These are phyloP conservation scores for Claviceps arundinis DNA, from an alignment of 2,329 filamentous ascomycete genomes.

Conservation along the genomic window DNA sequence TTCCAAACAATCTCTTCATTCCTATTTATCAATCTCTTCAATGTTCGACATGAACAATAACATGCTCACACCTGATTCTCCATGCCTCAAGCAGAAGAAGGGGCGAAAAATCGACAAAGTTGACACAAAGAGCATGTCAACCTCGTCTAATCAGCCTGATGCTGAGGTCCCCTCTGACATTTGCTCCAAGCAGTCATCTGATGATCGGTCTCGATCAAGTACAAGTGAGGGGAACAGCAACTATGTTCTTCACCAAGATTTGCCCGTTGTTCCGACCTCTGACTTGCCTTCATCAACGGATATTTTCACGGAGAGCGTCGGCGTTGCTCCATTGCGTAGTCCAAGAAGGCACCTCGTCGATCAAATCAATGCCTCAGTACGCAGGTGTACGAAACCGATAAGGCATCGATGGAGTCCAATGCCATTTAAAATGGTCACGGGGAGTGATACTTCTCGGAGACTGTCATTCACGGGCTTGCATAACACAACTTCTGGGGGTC, in stretches of 20 bases:
- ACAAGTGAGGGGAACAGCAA: slow-evolving; percentile 33
- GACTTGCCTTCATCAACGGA: slow-evolving; percentile 14
- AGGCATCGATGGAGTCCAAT: slow-evolving; percentile 51
- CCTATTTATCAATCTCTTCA: slow-evolving; percentile 27
- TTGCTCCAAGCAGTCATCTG: slow-evolving; percentile 26
- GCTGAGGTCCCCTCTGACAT: slow-evolving; percentile 39
- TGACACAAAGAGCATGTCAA: slow-evolving; percentile 27
- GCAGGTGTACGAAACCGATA: slow-evolving; percentile 21
- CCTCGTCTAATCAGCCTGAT: slow-evolving; percentile 34
- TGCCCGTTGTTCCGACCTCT: background rate
- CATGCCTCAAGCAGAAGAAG: background rate
- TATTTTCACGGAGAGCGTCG: slow-evolving; percentile 48
- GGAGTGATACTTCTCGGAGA: slow-evolving; percentile 41
- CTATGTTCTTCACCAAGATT: slow-evolving; percentile 38
- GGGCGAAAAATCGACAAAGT: background rate
- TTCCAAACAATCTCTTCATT: slow-evolving; percentile 15
- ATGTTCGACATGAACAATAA: slow-evolving; percentile 42
- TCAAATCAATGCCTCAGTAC: slow-evolving; percentile 33
- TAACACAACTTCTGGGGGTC: slow-evolving; percentile 27
- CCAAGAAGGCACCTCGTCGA: slow-evolving; percentile 34
- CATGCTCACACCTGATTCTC: slow-evolving; percentile 25
- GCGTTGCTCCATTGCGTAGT: slow-evolving; percentile 41
- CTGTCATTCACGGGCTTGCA: slow-evolving; percentile 36
- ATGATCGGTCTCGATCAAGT: slow-evolving; percentile 20
- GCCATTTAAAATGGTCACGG: slow-evolving; percentile 50